Evolutionary conservation across 1,139 yeast genomes (phyloP).

Genomic region (Hansenula anomala): DNA sequence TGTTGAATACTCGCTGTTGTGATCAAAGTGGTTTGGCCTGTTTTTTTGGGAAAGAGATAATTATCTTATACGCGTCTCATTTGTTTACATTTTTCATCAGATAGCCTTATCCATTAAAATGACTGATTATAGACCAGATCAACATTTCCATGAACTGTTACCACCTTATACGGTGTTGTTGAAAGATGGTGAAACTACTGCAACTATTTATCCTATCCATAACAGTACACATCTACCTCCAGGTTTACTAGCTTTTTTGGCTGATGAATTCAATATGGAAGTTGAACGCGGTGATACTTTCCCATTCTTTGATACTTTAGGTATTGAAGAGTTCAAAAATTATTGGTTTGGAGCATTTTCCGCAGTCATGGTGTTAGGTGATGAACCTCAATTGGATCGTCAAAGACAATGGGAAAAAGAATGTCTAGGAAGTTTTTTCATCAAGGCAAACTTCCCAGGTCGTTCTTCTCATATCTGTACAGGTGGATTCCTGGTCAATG

Average conservation of each 20-base stretch:
- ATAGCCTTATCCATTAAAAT: too few species aligned
- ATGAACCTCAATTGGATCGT: slow-evolving; percentile 52
- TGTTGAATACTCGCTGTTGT: too few species aligned
- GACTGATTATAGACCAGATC: slow-evolving; percentile 5
- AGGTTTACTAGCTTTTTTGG: slow-evolving; percentile 71
- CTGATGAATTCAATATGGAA: slow-evolving; percentile 93
- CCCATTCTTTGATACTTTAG: slow-evolving; percentile 76
- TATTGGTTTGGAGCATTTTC: slow-evolving; percentile 85
- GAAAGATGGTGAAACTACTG: slow-evolving; percentile 87
- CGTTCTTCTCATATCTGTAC: slow-evolving; percentile 92
- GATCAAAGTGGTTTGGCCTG: too few species aligned
- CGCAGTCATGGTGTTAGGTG: slow-evolving; percentile 84
- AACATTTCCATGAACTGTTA: slow-evolving; percentile 20
- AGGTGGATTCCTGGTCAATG: slow-evolving; percentile 83
- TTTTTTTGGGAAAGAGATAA: too few species aligned
- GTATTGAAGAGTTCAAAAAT: slow-evolving; percentile 65
- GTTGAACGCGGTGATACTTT: slow-evolving; percentile 84
- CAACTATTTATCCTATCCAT: slow-evolving; percentile 84
- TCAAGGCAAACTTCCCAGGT: slow-evolving; percentile 90
- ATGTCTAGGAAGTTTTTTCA: slow-evolving; percentile 78
- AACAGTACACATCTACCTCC: slow-evolving; percentile 61
- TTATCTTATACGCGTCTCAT: too few species aligned
- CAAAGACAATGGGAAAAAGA: slow-evolving; percentile 81
- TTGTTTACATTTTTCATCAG: too few species aligned
- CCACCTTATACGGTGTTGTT: slow-evolving; percentile 59